These are phyloP conservation scores for Knoxia roxburghii DNA, from an alignment of 257 asterid genomes.

Conservation along the genomic window DNA sequence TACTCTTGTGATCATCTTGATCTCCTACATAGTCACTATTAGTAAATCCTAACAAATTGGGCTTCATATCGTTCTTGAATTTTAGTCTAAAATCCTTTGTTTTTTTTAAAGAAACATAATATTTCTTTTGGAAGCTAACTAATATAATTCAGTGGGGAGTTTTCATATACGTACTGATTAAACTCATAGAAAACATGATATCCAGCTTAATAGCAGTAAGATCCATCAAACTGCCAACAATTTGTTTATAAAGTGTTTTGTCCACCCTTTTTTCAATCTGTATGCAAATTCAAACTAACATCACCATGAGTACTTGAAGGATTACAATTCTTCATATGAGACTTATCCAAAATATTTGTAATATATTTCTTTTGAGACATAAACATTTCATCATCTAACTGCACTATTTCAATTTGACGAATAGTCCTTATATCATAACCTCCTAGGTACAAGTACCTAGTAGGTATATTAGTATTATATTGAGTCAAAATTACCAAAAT, in stretches of 20 bases:
- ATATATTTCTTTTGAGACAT: constrained; percentile 2
- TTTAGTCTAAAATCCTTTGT: neutral
- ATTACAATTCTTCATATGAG: neutral
- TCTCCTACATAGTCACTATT: neutral
- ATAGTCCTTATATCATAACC: too few species aligned
- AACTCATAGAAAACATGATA: neutral
- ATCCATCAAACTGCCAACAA: neutral
- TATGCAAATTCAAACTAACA: neutral
- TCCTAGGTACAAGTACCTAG: too few species aligned
- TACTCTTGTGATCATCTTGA: neutral
- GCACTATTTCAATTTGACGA: neutral
- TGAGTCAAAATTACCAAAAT: too few species aligned
- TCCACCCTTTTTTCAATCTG: neutral
- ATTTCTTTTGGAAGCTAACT: neutral
- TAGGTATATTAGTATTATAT: too few species aligned
- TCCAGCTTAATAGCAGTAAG: neutral
- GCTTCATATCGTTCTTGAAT: neutral
- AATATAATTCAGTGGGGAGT: neutral
- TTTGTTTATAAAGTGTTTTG: neutral
- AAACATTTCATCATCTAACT: neutral
- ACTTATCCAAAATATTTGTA: neutral
- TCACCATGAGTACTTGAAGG: neutral
- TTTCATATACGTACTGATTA: neutral
- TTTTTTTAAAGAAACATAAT: neutral
- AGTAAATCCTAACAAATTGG: neutral